Percentiles rank a stretch among this genome's conserved stretches.
These are phyloP conservation scores for Lachancea kluyveri DNA, from an alignment of 805 yeast genomes.

Conservation along the genomic window DNA sequence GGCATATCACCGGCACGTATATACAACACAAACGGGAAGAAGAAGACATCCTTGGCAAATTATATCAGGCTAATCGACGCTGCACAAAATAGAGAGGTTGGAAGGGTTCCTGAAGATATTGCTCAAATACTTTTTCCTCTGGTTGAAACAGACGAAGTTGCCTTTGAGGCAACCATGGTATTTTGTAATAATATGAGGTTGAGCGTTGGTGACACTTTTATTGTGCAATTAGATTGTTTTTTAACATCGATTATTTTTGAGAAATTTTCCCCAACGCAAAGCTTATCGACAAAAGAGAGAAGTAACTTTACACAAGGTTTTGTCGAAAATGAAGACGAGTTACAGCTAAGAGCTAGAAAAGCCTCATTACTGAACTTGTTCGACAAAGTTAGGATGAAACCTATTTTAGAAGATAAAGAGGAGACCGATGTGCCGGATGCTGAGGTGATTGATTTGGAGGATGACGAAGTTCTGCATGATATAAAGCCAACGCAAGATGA, in stretches of 20 bases:
- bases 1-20: slow-evolving; percentile 17
- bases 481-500: slow-evolving; percentile 11
- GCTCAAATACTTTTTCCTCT: slow-evolving; percentile 59
- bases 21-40: slow-evolving; percentile 19
- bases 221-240: slow-evolving; percentile 62
- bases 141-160: slow-evolving; percentile 48
- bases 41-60: slow-evolving; percentile 25
- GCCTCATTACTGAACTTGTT: slow-evolving; percentile 50
- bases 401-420: slow-evolving; percentile 11
- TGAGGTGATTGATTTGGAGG: slow-evolving; percentile 33
- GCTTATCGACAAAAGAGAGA: slow-evolving; percentile 4
- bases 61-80: slow-evolving; percentile 30
- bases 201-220: slow-evolving; percentile 71
- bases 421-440: slow-evolving; percentile 10
- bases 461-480: slow-evolving; percentile 26
- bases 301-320: slow-evolving; percentile 14
- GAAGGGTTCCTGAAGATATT: slow-evolving; percentile 64
- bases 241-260: slow-evolving; percentile 36
- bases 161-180: slow-evolving; percentile 51
- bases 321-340: slow-evolving; percentile 50
- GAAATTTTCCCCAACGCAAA: too few relatives aligned
- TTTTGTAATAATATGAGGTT: slow-evolving; percentile 49
- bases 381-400: slow-evolving; percentile 36
- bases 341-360: slow-evolving; percentile 45
- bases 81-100: slow-evolving; percentile 50